These are phyloP conservation scores for Sistotremastrum niveocremeum DNA, from an alignment of 768 basidiomycete genomes.

Conservation along the genomic window DNA sequence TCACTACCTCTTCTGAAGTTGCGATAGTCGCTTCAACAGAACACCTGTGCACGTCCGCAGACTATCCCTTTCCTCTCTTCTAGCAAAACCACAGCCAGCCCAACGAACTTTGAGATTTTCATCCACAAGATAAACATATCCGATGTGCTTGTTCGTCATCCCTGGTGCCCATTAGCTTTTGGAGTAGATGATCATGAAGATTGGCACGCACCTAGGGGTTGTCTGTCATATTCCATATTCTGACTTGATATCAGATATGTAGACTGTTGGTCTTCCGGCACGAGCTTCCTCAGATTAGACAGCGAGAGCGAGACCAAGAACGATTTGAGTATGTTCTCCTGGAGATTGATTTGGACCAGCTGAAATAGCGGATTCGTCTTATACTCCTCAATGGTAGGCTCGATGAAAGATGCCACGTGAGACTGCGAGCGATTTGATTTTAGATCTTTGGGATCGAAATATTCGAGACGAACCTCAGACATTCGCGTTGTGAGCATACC, in stretches of 20 bases:
- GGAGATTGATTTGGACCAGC: slow-evolving; percentile 79
- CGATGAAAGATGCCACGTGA: slow-evolving; percentile 64
- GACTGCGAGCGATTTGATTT: not conserved
- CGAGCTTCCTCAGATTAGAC: slow-evolving; percentile 50
- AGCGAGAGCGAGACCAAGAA: slow-evolving; percentile 78
- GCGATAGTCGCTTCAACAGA: slow-evolving; percentile 40
- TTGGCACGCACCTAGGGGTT: slow-evolving; percentile 32
- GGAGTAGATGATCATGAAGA: too few relatives aligned
- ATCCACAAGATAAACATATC: slow-evolving; percentile 87
- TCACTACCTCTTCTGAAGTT: not conserved
- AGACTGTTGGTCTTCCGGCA: slow-evolving; percentile 50
- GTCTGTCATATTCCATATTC: slow-evolving; percentile 75
- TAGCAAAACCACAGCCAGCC: slow-evolving; percentile 85
- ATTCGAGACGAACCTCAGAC: slow-evolving; percentile 52
- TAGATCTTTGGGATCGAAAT: not conserved
- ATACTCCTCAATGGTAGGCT: slow-evolving; percentile 40
- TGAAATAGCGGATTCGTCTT: slow-evolving; percentile 47
- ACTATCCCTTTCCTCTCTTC: slow-evolving; percentile 51
- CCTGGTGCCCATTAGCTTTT: slow-evolving; percentile 20
- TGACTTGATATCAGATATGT: slow-evolving; percentile 73
- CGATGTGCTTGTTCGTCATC: slow-evolving; percentile 80
- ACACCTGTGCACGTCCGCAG: slow-evolving; percentile 59
- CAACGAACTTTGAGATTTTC: slow-evolving; percentile 75
- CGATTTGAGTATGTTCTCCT: slow-evolving; percentile 87
- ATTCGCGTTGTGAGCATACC: slow-evolving; percentile 76